A percentile compares a stretch with the other conserved stretches of the same genome.
These are phyloP conservation scores for Pyrenula aspistea DNA, from an alignment of 495 filamentous ascomycete species.

Conservation along the genomic window DNA sequence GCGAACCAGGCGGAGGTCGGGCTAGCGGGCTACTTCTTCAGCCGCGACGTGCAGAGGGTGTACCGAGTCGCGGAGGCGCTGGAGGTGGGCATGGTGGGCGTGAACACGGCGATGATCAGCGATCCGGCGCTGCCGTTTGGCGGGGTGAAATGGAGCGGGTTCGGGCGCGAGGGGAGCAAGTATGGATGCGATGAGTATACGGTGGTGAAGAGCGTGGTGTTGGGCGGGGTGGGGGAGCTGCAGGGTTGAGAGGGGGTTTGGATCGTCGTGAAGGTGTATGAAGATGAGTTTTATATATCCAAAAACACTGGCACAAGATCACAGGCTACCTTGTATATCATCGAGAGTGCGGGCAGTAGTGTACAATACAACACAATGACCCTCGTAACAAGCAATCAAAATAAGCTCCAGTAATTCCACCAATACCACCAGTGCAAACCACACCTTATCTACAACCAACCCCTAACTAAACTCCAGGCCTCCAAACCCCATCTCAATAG, in stretches of 20 bases:
- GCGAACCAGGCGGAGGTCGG: conserved; percentile 71
- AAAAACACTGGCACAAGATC: too few relatives aligned
- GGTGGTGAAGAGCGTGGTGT: conserved; percentile 75
- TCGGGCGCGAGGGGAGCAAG: conserved; percentile 82
- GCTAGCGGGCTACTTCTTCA: conserved; percentile 81
- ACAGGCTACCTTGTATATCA: too few relatives aligned
- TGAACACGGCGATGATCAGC: conserved; percentile 75
- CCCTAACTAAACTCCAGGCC: too few relatives aligned
- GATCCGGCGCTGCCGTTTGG: conserved; percentile 80
- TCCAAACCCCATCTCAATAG: too few relatives aligned
- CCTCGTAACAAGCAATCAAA: too few relatives aligned
- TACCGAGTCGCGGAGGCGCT: conserved; percentile 72
- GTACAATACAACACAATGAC: too few relatives aligned
- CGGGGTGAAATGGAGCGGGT: conserved; percentile 87
- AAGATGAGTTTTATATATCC: too few relatives aligned
- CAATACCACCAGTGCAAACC: too few relatives aligned
- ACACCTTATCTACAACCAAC: too few relatives aligned
- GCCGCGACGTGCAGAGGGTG: conserved; percentile 57
- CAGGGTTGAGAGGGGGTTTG: conserved; percentile 2
- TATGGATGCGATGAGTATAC: conserved; percentile 88
- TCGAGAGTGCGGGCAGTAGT: too few relatives aligned
- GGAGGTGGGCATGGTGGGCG: conserved; percentile 83
- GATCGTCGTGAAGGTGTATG: too few relatives aligned
- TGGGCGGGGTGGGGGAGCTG: conserved; percentile 61
- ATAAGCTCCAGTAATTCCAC: too few relatives aligned